Conservation (phyloP, 306 rosid genomes). For the Biancaea sappan region DNA sequence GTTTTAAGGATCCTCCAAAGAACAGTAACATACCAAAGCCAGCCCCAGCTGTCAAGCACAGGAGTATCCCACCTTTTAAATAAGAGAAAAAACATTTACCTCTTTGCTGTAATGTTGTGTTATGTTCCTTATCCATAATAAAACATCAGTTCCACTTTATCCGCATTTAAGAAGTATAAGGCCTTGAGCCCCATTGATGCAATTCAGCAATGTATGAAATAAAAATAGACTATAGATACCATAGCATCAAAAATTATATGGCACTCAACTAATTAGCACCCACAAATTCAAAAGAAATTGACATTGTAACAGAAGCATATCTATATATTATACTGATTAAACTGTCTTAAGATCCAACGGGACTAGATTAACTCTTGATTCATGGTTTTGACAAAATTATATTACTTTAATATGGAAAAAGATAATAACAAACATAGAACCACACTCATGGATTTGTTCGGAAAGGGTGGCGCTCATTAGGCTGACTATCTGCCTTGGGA, state of each 20-base stretch:
- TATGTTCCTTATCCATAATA: conserved; percentile 32
- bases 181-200: background rate
- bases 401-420: conserved; percentile 22
- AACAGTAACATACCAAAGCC: conserved; percentile 28
- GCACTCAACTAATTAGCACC: conserved; percentile 3
- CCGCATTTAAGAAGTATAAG: background rate
- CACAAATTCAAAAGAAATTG: conserved; percentile 35
- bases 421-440: conserved; percentile 33
- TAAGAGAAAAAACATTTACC: background rate
- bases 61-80: conserved; percentile 22
- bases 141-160: conserved; percentile 19
- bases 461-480: conserved; percentile 69
- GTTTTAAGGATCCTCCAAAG: conserved; percentile 24
- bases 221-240: background rate
- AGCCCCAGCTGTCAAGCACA: conserved; percentile 22
- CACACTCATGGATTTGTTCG: conserved; percentile 58
- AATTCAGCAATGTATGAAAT: background rate
- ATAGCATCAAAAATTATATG: conserved; percentile 10
- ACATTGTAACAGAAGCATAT: no score
- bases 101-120: background rate
- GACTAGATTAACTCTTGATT: conserved; percentile 32
- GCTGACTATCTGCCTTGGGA: conserved; percentile 67
- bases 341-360: conserved; percentile 32
- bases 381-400: conserved; percentile 33
- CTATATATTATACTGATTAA: no score